These are phyloP conservation scores for Kuraishia molischiana DNA, from an alignment of 805 yeast genomes.

Conservation along the genomic window DNA sequence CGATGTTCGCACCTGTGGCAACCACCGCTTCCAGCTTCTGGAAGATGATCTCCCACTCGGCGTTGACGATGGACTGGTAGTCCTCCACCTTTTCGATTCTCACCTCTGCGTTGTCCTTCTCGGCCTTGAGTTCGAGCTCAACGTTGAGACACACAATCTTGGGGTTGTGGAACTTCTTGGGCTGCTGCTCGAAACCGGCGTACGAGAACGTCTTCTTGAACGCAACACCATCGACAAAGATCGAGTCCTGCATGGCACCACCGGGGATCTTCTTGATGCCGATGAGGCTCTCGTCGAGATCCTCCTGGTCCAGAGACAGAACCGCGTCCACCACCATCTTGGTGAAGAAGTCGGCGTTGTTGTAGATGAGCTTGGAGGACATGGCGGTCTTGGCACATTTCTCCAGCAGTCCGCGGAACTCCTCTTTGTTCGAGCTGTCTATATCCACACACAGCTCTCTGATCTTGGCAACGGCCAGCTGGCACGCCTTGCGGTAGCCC, in stretches of 20 bases:
- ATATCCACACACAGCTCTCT: conserved; percentile 70
- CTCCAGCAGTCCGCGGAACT: conserved; percentile 69
- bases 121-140: conserved; percentile 94
- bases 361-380: conserved; percentile 88
- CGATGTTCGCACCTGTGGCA: conserved; percentile 83
- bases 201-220: conserved; percentile 95
- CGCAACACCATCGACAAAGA: conserved; percentile 89
- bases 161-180: conserved; percentile 73
- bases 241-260: conserved; percentile 91
- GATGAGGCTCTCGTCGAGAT: conserved; percentile 80
- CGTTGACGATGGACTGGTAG: conserved; percentile 94
- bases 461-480: conserved; percentile 64
- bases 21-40: conserved; percentile 78
- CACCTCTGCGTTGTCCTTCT: conserved; percentile 97
- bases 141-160: conserved; percentile 79
- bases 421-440: conserved; percentile 37
- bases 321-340: conserved; percentile 97
- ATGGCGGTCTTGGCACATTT: conserved; percentile 96
- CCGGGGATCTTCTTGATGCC: conserved; percentile 95
- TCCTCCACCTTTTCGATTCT: conserved; percentile 89
- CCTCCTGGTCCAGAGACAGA: conserved; percentile 71
- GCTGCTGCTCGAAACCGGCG: conserved; percentile 99
- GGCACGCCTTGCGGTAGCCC: conserved; percentile 79
- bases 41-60: conserved; percentile 95
- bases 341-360: conserved; percentile 82